Evolutionary conservation across 139 green algal species (phyloP).

Genomic region (Penium margaritaceum): DNA sequence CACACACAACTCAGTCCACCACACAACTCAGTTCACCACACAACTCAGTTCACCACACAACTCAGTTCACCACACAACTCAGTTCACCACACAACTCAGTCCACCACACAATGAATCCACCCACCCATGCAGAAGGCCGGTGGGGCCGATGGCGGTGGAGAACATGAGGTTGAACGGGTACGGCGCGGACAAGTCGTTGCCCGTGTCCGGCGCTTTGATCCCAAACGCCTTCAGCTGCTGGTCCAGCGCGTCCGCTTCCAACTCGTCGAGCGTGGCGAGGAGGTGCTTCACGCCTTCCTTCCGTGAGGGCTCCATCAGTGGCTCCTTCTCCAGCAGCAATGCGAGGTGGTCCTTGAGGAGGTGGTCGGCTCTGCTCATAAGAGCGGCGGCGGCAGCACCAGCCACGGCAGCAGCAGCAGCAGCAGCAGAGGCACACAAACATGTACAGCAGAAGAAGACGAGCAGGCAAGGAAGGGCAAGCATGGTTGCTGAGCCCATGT

Average conservation of each 20-base stretch:
- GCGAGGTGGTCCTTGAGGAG: conserved; percentile 82
- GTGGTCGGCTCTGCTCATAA: conserved; percentile 78
- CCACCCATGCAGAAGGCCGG: conserved; percentile 26
- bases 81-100: background rate
- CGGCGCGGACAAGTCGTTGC: conserved; percentile 79
- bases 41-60: too few relatives aligned
- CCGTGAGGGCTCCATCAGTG: conserved; percentile 54
- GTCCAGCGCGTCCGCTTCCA: conserved; percentile 68
- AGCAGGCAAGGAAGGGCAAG: background rate
- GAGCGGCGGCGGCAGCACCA: too few relatives aligned
- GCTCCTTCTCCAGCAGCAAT: conserved; percentile 73
- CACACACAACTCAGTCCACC: too few relatives aligned
- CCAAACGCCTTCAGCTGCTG: conserved; percentile 67
- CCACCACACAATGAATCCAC: background rate
- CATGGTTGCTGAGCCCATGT: background rate
- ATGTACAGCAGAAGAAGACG: background rate
- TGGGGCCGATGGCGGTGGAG: conserved; percentile 53
- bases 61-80: too few relatives aligned
- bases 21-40: too few relatives aligned
- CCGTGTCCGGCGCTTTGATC: conserved; percentile 83
- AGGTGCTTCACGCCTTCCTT: conserved; percentile 61
- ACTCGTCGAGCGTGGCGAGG: conserved; percentile 76
- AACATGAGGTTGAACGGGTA: conserved; percentile 99
- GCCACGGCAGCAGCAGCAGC: too few relatives aligned
- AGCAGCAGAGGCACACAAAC: background rate